phyloP scores from a whole-genome alignment of 2,329 filamentous ascomycete species.

The Penicillium sp. region DNA sequence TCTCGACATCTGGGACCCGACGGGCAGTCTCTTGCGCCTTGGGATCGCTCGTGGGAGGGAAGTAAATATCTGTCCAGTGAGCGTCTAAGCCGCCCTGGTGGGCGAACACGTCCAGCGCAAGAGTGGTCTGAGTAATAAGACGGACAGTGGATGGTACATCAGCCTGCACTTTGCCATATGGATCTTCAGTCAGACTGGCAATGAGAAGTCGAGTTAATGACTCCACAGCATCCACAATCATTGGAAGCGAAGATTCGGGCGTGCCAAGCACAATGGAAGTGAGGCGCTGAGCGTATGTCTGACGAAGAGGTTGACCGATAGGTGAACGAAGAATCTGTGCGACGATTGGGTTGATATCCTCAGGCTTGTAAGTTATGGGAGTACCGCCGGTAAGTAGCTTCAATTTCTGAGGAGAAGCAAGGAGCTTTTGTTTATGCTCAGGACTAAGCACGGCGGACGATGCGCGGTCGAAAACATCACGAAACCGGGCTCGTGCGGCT shows the following conservation, averaged over 20 bases:
- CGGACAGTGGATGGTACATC: slow-evolving; percentile 73
- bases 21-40: slow-evolving; percentile 35
- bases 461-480: slow-evolving; percentile 39
- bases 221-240: slow-evolving; percentile 69
- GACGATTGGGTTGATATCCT: slow-evolving; percentile 50
- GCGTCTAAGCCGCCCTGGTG: slow-evolving; percentile 44
- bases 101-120: slow-evolving; percentile 66
- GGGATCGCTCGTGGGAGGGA: slow-evolving; percentile 39
- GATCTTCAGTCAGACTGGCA: slow-evolving; percentile 73
- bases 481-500: slow-evolving; percentile 37
- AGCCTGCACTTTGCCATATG: slow-evolving; percentile 78
- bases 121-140: slow-evolving; percentile 65
- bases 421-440: slow-evolving; percentile 38
- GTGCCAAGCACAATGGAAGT: slow-evolving; percentile 66
- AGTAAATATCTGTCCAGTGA: slow-evolving; percentile 76
- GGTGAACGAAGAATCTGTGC: slow-evolving; percentile 49
- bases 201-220: slow-evolving; percentile 66
- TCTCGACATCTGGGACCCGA: slow-evolving; percentile 62
- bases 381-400: slow-evolving; percentile 35
- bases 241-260: slow-evolving; percentile 65
- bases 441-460: slow-evolving; percentile 40
- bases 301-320: slow-evolving; percentile 65
- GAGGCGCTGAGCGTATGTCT: slow-evolving; percentile 63
- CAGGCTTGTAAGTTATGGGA: slow-evolving; percentile 42
- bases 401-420: slow-evolving; percentile 38